Base-by-base conservation (phyloP, 805 yeast species). In the Saccharomyces paradoxus region DNA sequence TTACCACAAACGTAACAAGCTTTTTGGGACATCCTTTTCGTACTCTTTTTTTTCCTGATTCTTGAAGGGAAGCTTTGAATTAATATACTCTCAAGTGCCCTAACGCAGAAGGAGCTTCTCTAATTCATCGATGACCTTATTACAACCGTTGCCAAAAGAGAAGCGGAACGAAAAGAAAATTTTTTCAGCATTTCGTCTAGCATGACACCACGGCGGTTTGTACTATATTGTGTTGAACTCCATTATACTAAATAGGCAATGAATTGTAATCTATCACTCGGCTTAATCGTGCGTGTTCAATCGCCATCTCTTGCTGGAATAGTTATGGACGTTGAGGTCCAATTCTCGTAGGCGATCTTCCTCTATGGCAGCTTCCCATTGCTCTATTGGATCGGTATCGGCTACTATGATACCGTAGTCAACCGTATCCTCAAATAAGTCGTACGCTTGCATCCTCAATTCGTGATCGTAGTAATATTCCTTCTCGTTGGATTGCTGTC, bases 1-100 rank as follows among this genome's bases (percentile, higher is more conserved):
- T 87, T 88, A 68, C 96, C 96, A 77, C 96, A 89, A 72, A 88
- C 89, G 80, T 82, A 87, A 78, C 95, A 87, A 60, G 92, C 85
- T 81, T 86, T 87, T 71, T 83, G 84, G 73, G 74, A 74, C 71
- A 68, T 68, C 27, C 44, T 53, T 41, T 46, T 24, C 24, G 32
- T 29, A 14, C 24, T 44, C 29, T 47, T n/a, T 27, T n/a, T n/a
- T n/a, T 50, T 41, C 41, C 17, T 7, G 14, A 21, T 4, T 26
- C 17, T 30, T 6, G 13, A n/a, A 41, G 24, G 17, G 4, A 10
- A 31, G 9, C 24, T 7, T n/a, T 46, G 10, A 22, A 7, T 4
- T 5, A 31, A 13, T 13, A 13, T 4, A 13, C n/a, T 31, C 30
- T 22, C 5, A 26, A n/a, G 28, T 46, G 17, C 30, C 30, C n/a